These are phyloP conservation scores for Platanthera guangdongensis DNA, from an alignment of 106 monocot species.

Conservation along the genomic window DNA sequence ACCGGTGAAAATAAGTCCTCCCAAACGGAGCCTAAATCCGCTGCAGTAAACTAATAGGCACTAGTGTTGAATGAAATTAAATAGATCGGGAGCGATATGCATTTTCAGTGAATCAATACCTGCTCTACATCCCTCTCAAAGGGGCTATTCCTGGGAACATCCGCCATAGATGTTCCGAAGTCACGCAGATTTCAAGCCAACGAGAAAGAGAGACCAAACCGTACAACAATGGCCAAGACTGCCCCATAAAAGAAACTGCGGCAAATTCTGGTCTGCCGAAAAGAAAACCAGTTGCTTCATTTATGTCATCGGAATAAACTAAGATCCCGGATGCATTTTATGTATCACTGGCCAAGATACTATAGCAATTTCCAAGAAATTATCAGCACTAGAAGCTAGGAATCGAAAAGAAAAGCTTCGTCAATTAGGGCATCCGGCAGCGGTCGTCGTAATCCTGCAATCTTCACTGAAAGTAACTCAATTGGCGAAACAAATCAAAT, in stretches of 20 bases:
- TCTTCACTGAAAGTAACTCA: neutral
- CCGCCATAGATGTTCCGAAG: slow-evolving; percentile 18
- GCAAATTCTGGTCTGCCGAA: neutral
- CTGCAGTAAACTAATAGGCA: neutral
- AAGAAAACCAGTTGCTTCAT: neutral
- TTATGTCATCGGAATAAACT: neutral
- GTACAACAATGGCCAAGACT: neutral
- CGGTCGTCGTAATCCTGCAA: neutral
- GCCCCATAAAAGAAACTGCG: slow-evolving; percentile 10
- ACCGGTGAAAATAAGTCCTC: too few relatives aligned
- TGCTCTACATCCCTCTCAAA: slow-evolving; percentile 35
- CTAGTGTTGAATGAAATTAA: neutral
- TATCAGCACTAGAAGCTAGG: neutral
- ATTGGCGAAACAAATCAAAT: neutral
- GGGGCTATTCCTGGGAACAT: slow-evolving; percentile 18
- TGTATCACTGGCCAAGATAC: neutral
- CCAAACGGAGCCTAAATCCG: too few relatives aligned
- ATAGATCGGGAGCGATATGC: neutral
- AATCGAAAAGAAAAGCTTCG: neutral
- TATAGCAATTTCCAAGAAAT: neutral
- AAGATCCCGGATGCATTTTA: neutral
- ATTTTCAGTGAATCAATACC: slow-evolving; percentile 2
- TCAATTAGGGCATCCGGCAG: neutral
- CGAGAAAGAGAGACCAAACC: neutral
- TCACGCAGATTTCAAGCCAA: neutral